A percentile compares a stretch with the other conserved stretches of the same genome.
Conservation (phyloP, 2,329 filamentous ascomycete species). For the Chaetomium olivaceum region DNA sequence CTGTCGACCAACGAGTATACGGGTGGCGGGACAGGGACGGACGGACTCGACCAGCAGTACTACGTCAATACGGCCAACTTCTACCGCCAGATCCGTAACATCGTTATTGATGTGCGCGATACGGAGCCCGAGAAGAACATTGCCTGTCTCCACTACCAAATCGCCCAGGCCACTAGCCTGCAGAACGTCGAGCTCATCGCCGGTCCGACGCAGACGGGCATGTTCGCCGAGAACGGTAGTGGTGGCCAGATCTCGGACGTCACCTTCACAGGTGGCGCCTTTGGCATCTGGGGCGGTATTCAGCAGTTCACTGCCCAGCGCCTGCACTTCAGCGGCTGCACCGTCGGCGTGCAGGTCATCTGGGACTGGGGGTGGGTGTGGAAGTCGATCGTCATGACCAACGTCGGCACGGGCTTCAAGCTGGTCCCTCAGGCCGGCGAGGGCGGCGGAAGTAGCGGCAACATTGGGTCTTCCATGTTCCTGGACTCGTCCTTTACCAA, state of each 20-base stretch:
- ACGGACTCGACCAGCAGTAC: background rate
- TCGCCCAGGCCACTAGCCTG: constrained; percentile 6
- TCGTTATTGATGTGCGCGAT: background rate
- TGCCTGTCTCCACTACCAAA: constrained; percentile 4
- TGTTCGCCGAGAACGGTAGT: constrained; percentile 12
- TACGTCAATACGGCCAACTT: constrained; percentile 13
- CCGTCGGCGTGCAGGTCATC: background rate
- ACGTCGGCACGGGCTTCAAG: constrained; percentile 5
- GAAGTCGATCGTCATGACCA: constrained; percentile 8
- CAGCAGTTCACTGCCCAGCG: constrained; percentile 24
- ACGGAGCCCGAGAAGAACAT: background rate
- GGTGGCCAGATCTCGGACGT: constrained; percentile 11
- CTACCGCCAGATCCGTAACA: constrained; percentile 1
- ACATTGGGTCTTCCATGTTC: too few species aligned
- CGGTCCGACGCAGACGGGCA: background rate
- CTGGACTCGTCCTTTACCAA: constrained; percentile 28
- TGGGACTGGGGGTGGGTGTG: constrained; percentile 17
- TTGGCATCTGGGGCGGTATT: constrained; percentile 9
- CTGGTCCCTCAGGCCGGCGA: too few species aligned
- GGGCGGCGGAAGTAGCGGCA: too few species aligned
- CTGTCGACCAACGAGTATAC: constrained; percentile 14
- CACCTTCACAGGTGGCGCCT: background rate
- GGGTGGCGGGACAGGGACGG: background rate
- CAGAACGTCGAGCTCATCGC: constrained; percentile 1
- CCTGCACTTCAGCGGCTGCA: constrained; percentile 1